Conservation (phyloP, 1,139 yeast species). For the Hyphopichia buzzinii region DNA sequence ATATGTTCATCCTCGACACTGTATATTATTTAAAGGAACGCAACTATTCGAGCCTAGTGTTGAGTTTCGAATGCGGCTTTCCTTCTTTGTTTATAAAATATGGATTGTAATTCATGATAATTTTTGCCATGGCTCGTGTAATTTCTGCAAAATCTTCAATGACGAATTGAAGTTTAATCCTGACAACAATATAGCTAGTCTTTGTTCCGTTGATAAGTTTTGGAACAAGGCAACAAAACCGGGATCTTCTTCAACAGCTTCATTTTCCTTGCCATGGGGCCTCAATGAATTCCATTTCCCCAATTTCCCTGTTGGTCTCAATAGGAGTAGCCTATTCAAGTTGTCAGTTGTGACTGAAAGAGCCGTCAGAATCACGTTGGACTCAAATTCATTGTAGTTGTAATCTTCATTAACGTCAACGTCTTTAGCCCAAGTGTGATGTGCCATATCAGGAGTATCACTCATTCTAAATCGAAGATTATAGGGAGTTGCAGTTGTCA, state of each 20-base stretch:
- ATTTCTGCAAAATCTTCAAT: slow-evolving; percentile 10
- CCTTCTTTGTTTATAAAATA: slow-evolving; percentile 1
- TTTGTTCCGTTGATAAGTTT: slow-evolving; percentile 20
- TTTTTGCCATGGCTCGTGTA: slow-evolving; percentile 25
- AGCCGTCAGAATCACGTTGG: slow-evolving; percentile 30
- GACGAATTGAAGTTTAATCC: slow-evolving; percentile 6
- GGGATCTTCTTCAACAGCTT: background rate
- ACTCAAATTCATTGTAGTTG: slow-evolving; percentile 36
- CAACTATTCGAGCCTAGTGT: slow-evolving; percentile 1
- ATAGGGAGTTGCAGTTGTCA: slow-evolving; percentile 48
- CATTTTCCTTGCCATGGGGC: slow-evolving; percentile 3
- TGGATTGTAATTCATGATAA: too few species aligned
- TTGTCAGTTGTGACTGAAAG: slow-evolving; percentile 31
- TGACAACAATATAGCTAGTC: slow-evolving; percentile 18
- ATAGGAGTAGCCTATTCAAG: slow-evolving; percentile 18
- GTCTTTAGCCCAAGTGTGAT: slow-evolving; percentile 46
- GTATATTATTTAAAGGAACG: slow-evolving; percentile 6
- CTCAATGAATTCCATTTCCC: background rate
- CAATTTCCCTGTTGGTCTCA: slow-evolving; percentile 18
- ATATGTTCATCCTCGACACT: background rate
- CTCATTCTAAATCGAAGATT: slow-evolving; percentile 41
- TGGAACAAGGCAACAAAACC: slow-evolving; percentile 11
- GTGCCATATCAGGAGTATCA: slow-evolving; percentile 26
- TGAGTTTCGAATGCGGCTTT: background rate
- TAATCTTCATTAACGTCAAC: slow-evolving; percentile 55